Evolutionary conservation across 805 yeast species (phyloP).

Genomic region (Saturnispora silvae): DNA sequence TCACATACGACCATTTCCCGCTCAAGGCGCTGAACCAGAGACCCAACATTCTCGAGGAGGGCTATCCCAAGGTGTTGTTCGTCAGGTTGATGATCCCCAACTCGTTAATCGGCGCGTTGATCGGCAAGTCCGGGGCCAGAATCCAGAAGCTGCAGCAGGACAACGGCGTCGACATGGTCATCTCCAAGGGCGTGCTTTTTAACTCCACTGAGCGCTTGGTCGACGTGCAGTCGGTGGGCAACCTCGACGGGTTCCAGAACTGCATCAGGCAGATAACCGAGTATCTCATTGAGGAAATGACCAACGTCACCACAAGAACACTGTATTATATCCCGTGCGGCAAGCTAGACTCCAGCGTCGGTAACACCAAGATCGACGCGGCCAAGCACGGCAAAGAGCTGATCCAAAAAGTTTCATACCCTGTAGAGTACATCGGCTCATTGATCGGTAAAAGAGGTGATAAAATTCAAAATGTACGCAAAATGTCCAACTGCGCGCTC

Average conservation of each 20-base stretch:
- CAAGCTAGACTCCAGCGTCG: constrained; percentile 7
- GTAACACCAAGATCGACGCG: background rate
- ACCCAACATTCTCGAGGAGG: constrained; percentile 38
- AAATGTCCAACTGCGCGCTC: constrained; percentile 68
- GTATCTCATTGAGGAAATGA: constrained; percentile 58
- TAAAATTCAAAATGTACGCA: constrained; percentile 77
- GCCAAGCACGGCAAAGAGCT: constrained; percentile 22
- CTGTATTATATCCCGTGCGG: constrained; percentile 49
- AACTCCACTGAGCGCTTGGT: constrained; percentile 78
- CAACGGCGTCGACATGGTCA: constrained; percentile 69
- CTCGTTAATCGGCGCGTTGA: constrained; percentile 78
- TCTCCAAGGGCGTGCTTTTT: constrained; percentile 73
- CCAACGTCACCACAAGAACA: constrained; percentile 47
- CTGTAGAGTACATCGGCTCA: constrained; percentile 81
- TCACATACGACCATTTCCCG: constrained; percentile 44
- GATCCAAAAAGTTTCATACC: constrained; percentile 44
- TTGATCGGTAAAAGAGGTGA: constrained; percentile 79
- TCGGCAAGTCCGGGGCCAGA: constrained; percentile 73
- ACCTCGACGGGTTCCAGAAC: constrained; percentile 46
- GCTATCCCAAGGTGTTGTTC: constrained; percentile 41
- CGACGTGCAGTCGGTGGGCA: constrained; percentile 67
- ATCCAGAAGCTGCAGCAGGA: constrained; percentile 69
- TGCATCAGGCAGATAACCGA: constrained; percentile 51
- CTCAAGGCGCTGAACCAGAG: constrained; percentile 46
- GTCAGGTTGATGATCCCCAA: constrained; percentile 71